Evolutionary conservation across 2,329 filamentous ascomycete species (phyloP).

Genomic region (Xylaria sp.): DNA sequence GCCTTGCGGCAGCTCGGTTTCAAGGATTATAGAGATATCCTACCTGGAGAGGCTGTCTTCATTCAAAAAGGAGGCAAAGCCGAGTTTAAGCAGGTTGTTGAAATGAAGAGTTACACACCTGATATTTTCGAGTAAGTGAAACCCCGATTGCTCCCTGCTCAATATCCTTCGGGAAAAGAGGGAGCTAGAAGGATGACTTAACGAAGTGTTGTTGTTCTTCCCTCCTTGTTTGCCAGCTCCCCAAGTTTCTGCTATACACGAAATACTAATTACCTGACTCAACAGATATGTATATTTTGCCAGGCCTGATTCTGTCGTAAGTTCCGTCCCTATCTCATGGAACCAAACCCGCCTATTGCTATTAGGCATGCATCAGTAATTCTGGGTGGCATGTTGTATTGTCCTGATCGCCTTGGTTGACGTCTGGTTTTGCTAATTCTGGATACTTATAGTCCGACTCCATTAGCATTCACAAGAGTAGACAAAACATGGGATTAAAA

Average conservation of each 20-base stretch:
- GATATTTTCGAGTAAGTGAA: conserved; percentile 49
- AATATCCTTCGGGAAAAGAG: background rate
- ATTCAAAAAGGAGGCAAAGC: conserved; percentile 73
- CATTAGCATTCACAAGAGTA: conserved; percentile 66
- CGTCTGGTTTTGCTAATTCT: conserved; percentile 2
- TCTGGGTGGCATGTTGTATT: conserved; percentile 49
- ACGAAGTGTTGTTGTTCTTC: background rate
- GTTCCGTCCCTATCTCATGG: background rate
- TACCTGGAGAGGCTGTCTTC: conserved; percentile 77
- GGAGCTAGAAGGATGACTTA: fast-evolving
- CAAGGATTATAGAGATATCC: conserved; percentile 69
- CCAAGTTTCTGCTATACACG: background rate
- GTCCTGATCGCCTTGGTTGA: background rate
- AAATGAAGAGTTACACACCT: conserved; percentile 68
- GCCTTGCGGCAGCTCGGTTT: conserved; percentile 76
- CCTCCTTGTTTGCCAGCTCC: background rate
- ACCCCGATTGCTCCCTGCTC: background rate
- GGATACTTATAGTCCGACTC: conserved; percentile 15
- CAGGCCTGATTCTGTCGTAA: conserved; percentile 72
- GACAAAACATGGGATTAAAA: conserved; percentile 77
- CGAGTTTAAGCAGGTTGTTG: conserved; percentile 71
- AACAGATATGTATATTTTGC: conserved; percentile 76
- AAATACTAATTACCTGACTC: background rate
- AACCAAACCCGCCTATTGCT: background rate
- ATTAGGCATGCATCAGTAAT: too few species aligned